Evolutionary conservation across 331 rosid species (phyloP).

Genomic region (Prunus yedoensis): DNA sequence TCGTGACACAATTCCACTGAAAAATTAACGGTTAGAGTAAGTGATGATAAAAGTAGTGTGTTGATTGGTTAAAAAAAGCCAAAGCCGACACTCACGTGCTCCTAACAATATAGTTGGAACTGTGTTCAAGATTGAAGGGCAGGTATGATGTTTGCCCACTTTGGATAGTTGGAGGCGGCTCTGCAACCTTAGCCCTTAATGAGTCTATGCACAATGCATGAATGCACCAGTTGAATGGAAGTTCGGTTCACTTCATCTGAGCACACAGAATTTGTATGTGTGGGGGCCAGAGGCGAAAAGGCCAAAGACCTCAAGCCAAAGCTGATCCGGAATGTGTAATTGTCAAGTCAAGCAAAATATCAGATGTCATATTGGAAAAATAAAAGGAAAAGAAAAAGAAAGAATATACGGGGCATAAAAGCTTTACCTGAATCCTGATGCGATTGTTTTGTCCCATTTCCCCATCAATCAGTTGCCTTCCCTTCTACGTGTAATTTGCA

Average conservation of each 20-base stretch:
- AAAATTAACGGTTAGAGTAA: too few species aligned
- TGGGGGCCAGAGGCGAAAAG: background rate
- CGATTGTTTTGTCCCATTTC: background rate
- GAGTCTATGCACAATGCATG: background rate
- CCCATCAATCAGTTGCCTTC: background rate
- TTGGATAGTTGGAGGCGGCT: background rate
- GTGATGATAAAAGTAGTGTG: too few species aligned
- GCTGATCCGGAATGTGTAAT: background rate
- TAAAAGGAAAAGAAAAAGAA: background rate
- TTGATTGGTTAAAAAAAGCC: constrained; percentile 13
- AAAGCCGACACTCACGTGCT: constrained; percentile 26
- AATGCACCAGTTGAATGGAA: background rate
- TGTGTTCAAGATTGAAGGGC: background rate
- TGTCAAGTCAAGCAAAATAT: background rate
- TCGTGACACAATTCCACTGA: too few species aligned
- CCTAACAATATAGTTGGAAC: background rate
- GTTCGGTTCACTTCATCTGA: constrained; percentile 15
- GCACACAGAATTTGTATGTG: background rate
- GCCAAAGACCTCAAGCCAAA: too few species aligned
- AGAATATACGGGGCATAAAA: background rate
- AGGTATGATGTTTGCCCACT: background rate
- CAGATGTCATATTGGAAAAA: background rate
- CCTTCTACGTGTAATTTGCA: background rate
- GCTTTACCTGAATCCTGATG: too few species aligned
- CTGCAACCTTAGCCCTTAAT: background rate